phyloP scores from a whole-genome alignment of 208 protist species.

The Acanthamoeba triangularis region DNA sequence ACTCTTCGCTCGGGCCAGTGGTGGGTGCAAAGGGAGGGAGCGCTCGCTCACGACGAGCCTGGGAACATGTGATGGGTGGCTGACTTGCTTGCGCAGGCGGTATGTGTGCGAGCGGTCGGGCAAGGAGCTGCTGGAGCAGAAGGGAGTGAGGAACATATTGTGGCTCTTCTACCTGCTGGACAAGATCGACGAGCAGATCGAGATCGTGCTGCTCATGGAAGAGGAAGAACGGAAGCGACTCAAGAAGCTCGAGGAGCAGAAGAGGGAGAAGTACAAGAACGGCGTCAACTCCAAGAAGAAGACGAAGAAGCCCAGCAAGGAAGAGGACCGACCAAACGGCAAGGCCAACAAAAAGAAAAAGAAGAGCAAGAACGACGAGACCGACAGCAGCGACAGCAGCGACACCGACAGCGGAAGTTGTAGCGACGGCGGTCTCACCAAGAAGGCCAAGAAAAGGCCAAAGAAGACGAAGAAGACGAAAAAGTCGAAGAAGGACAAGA shows the following conservation, averaged over 20 bases:
- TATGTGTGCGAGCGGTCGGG: slow-evolving; percentile 35
- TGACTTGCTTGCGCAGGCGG: background rate
- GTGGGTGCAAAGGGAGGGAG: too few species aligned
- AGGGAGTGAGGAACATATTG: slow-evolving; percentile 64
- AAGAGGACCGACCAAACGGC: background rate
- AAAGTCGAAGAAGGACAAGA: background rate
- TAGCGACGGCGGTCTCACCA: background rate
- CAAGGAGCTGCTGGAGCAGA: slow-evolving; percentile 24
- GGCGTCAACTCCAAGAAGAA: background rate
- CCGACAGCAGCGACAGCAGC: background rate
- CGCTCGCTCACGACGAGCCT: background rate
- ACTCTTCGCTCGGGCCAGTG: background rate
- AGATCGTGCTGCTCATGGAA: slow-evolving; percentile 50
- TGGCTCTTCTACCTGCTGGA: slow-evolving; percentile 53
- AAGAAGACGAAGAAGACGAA: slow-evolving; percentile 33
- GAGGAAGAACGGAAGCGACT: slow-evolving; percentile 38
- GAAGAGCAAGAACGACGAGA: background rate
- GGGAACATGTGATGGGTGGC: too few species aligned
- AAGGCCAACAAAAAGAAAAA: background rate
- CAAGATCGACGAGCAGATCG: slow-evolving; percentile 49
- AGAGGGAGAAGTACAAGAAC: slow-evolving; percentile 20
- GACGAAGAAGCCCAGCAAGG: background rate
- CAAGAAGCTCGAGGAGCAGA: slow-evolving; percentile 19
- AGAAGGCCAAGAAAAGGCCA: slow-evolving; percentile 14
- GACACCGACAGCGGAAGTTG: background rate